These are phyloP conservation scores for Alternaria tenuissima DNA, from an alignment of 2,329 filamentous ascomycete genomes.

Conservation along the genomic window DNA sequence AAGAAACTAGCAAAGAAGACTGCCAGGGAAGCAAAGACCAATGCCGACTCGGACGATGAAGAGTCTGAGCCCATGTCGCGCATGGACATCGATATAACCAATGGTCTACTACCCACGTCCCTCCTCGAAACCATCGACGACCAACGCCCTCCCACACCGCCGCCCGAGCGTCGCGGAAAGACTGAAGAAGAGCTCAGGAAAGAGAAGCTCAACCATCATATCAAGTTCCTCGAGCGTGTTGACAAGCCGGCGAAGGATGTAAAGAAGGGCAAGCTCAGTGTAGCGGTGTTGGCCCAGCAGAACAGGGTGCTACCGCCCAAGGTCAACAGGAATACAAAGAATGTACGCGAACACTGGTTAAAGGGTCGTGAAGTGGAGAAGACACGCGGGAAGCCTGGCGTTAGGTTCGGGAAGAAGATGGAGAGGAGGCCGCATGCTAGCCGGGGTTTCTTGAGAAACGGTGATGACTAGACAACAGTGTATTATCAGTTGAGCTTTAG, in stretches of 20 bases:
- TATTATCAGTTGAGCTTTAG: background rate
- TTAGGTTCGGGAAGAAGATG: constrained; percentile 35
- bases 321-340: constrained; percentile 46
- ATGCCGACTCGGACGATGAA: constrained; percentile 13
- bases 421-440: constrained; percentile 40
- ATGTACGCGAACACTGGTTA: constrained; percentile 54
- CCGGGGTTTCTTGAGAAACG: constrained; percentile 43
- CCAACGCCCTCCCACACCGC: constrained; percentile 56
- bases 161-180: constrained; percentile 35
- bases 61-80: constrained; percentile 9
- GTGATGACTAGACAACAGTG: constrained; percentile 28
- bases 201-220: constrained; percentile 58
- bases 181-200: constrained; percentile 46
- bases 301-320: constrained; percentile 56
- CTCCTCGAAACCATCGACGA: constrained; percentile 59
- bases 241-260: constrained; percentile 61
- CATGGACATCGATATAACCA: constrained; percentile 49
- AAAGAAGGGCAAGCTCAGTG: constrained; percentile 57
- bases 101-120: constrained; percentile 60
- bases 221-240: constrained; percentile 58
- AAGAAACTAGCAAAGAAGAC: constrained; percentile 35
- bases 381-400: constrained; percentile 25
- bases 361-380: constrained; percentile 51
- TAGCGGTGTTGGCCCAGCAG: constrained; percentile 58
- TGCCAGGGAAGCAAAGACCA: constrained; percentile 22